A percentile compares a stretch with the other conserved stretches of the same genome.
Evolutionary conservation across 371 early-diverging fungal genomes (phyloP).

Genomic region (Umbelopsis sp.): DNA sequence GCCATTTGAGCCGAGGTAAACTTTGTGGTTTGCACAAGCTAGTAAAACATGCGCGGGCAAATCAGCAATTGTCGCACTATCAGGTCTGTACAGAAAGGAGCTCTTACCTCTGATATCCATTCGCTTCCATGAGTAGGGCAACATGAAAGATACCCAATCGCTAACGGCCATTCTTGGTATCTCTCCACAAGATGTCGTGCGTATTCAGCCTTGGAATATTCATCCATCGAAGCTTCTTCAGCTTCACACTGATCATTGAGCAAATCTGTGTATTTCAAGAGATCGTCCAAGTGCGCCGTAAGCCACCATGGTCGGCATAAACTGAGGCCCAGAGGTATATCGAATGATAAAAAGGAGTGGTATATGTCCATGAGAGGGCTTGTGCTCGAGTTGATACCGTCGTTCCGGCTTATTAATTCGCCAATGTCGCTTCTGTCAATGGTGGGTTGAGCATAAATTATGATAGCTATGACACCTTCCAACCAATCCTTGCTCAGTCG

Average conservation of each 20-base stretch:
- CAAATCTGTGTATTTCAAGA: background rate
- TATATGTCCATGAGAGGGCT: background rate
- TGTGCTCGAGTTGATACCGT: background rate
- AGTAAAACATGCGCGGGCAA: background rate
- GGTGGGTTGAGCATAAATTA: background rate
- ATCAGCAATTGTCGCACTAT: background rate
- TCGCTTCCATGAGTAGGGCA: background rate
- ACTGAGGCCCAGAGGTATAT: background rate
- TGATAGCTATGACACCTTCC: background rate
- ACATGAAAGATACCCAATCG: background rate
- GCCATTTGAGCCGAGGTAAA: background rate
- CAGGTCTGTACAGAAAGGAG: too few species aligned
- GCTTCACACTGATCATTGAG: background rate
- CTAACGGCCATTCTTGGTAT: background rate
- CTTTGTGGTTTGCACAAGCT: conserved; percentile 1
- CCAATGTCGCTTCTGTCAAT: background rate
- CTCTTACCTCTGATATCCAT: conserved; percentile 4
- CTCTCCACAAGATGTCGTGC: background rate
- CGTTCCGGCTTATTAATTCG: background rate
- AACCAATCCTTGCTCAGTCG: background rate
- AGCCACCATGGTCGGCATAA: background rate
- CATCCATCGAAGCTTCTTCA: background rate
- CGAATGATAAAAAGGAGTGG: conserved; percentile 5
- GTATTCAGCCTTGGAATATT: conserved; percentile 13
- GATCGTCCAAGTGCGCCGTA: conserved; percentile 11